Percentiles rank a stretch among this genome's conserved stretches.
These are phyloP conservation scores for Citrus sp. DNA, from an alignment of 345 rosid genomes.

Conservation along the genomic window DNA sequence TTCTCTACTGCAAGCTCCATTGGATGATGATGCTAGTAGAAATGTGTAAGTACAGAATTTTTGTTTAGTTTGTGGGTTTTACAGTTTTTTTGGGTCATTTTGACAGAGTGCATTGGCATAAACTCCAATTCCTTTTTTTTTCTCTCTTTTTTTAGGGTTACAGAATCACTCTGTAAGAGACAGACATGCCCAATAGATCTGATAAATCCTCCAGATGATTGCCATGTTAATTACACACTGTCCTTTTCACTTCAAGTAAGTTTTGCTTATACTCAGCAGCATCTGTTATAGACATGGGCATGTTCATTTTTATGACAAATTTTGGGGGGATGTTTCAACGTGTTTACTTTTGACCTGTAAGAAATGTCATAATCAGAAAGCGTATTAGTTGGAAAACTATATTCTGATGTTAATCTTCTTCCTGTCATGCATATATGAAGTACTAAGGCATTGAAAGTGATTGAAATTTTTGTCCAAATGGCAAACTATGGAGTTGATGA, in stretches of 20 bases:
- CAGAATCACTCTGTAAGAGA: slow-evolving; percentile 68
- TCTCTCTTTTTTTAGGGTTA: slow-evolving; percentile 49
- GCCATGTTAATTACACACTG: slow-evolving; percentile 92
- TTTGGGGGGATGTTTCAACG: background rate
- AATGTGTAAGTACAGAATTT: slow-evolving; percentile 69
- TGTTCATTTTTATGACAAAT: background rate
- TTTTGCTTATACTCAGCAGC: slow-evolving; percentile 16
- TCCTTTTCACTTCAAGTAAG: slow-evolving; percentile 91
- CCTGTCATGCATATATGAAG: background rate
- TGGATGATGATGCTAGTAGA: slow-evolving; percentile 69
- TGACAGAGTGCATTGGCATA: slow-evolving; percentile 4
- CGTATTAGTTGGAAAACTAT: background rate
- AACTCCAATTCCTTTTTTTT: background rate
- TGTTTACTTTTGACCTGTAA: background rate
- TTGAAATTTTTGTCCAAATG: background rate
- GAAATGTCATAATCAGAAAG: background rate
- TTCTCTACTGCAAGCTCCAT: slow-evolving; percentile 83
- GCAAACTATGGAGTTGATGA: background rate
- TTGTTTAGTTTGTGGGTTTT: slow-evolving; percentile 7
- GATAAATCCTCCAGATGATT: slow-evolving; percentile 95
- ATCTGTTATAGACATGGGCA: background rate
- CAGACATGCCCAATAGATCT: slow-evolving; percentile 85
- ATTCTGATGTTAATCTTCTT: background rate
- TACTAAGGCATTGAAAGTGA: background rate
- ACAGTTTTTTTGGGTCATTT: slow-evolving; percentile 1